Evolutionary conservation across 306 rosid genomes (phyloP).

Genomic region (Sophora flavescens): DNA sequence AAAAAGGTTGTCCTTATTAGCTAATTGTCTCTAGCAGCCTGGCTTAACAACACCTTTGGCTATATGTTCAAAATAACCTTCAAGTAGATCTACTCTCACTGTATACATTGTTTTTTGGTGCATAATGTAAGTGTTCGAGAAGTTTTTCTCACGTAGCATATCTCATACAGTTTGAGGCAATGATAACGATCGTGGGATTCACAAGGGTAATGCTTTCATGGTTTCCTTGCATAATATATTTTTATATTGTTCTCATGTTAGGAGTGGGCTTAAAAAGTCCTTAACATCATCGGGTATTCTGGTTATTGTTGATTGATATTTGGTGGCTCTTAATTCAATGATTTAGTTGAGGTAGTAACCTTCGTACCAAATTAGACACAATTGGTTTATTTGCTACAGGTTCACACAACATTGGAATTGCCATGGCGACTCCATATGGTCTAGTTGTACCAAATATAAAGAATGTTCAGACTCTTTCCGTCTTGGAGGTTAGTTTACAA

Average conservation of each 20-base stretch:
- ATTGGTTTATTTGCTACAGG: conserved; percentile 56
- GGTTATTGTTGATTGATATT: conserved; percentile 12
- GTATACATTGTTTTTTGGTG: background rate
- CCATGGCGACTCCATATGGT: conserved; percentile 89
- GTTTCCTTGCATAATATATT: conserved; percentile 11
- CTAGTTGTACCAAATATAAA: conserved; percentile 94
- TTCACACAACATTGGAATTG: conserved; percentile 91
- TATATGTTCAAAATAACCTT: conserved; percentile 9
- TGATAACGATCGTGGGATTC: conserved; percentile 14
- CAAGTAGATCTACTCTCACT: background rate
- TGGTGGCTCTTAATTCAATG: conserved; percentile 25
- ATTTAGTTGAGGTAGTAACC: conserved; percentile 33
- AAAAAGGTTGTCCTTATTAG: conserved; percentile 1
- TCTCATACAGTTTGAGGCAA: background rate
- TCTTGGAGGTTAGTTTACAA: conserved; percentile 75
- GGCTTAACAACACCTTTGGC: background rate
- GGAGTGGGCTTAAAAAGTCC: background rate
- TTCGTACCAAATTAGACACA: conserved; percentile 36
- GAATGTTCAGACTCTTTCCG: conserved; percentile 87
- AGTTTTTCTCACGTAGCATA: background rate
- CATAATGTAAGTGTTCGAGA: conserved; percentile 6
- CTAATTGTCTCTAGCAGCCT: background rate
- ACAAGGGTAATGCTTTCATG: conserved; percentile 5
- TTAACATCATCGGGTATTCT: conserved; percentile 10
- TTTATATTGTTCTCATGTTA: conserved; percentile 1